These are phyloP conservation scores for Euphorbia schlechtendalii DNA, from an alignment of 441 rosid species.

Conservation along the genomic window DNA sequence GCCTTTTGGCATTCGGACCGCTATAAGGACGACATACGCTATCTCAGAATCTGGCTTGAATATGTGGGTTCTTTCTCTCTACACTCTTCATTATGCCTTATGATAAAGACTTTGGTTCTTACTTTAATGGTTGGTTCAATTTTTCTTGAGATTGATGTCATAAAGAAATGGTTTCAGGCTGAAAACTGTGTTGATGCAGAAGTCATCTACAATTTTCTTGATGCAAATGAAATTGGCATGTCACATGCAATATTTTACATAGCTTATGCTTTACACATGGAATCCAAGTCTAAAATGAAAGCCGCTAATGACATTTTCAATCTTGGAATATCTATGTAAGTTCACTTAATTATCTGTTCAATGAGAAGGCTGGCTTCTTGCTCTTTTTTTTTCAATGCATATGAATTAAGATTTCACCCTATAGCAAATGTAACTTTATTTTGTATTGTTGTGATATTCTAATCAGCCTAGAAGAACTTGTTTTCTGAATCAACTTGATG, in stretches of 20 bases:
- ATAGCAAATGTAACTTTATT: neutral
- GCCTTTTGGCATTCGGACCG: constrained; percentile 68
- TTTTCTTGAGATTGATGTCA: neutral
- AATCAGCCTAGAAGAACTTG: neutral
- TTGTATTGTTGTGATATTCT: neutral
- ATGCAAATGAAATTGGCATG: constrained; percentile 76
- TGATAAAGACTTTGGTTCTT: neutral
- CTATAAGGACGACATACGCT: constrained; percentile 83
- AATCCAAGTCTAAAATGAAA: constrained; percentile 62
- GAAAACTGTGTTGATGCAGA: constrained; percentile 73
- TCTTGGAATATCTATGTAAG: constrained; percentile 64
- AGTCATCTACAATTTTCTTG: constrained; percentile 68
- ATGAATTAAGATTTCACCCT: neutral
- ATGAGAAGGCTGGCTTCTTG: neutral
- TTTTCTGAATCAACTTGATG: neutral
- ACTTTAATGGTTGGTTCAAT: neutral
- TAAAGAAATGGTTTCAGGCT: constrained; percentile 40
- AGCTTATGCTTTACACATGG: constrained; percentile 65
- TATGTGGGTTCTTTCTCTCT: constrained; percentile 44
- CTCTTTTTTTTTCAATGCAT: neutral
- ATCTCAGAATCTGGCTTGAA: constrained; percentile 94
- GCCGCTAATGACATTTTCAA: constrained; percentile 66
- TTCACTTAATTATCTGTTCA: neutral
- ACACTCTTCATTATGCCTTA: neutral
- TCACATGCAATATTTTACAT: constrained; percentile 56